Conservation (phyloP, 331 rosid species). For the Prunus yedoensis region DNA sequence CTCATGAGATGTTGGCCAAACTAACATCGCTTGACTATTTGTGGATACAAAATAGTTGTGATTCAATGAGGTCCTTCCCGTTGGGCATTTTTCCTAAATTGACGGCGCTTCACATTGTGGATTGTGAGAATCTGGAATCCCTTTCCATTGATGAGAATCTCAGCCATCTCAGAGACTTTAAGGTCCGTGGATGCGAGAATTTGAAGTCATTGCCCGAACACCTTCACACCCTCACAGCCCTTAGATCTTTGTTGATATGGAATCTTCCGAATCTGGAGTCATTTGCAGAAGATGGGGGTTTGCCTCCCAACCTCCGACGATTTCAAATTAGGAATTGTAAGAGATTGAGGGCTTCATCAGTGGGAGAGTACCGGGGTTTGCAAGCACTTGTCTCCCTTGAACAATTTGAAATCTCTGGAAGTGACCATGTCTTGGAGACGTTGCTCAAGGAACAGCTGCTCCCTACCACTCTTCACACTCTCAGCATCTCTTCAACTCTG, state of each 20-base stretch:
- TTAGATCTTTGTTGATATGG: too few species aligned
- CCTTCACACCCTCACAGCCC: neutral
- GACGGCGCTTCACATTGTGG: neutral
- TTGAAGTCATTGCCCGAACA: neutral
- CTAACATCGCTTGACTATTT: neutral
- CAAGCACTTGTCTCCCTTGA: too few species aligned
- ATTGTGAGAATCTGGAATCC: neutral
- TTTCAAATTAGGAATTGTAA: rapidly evolving
- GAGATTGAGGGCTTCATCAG: too few species aligned
- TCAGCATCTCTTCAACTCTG: too few species aligned
- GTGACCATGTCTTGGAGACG: too few species aligned
- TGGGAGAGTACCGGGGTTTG: too few species aligned
- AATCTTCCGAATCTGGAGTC: too few species aligned
- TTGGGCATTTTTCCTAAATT: neutral
- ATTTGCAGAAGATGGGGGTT: too few species aligned
- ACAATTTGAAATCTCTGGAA: too few species aligned
- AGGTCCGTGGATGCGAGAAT: neutral
- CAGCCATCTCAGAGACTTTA: neutral
- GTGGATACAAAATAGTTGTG: rapidly evolving
- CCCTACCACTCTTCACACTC: too few species aligned
- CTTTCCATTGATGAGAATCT: neutral
- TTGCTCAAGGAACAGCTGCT: too few species aligned
- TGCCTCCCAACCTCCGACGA: too few species aligned
- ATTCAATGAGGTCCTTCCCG: neutral
- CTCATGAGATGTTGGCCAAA: neutral